Evolutionary conservation across 805 yeast genomes (phyloP), one percentile per base, ranked within the genome.

Genomic region (Hagleromyces aurorensis): DNA sequence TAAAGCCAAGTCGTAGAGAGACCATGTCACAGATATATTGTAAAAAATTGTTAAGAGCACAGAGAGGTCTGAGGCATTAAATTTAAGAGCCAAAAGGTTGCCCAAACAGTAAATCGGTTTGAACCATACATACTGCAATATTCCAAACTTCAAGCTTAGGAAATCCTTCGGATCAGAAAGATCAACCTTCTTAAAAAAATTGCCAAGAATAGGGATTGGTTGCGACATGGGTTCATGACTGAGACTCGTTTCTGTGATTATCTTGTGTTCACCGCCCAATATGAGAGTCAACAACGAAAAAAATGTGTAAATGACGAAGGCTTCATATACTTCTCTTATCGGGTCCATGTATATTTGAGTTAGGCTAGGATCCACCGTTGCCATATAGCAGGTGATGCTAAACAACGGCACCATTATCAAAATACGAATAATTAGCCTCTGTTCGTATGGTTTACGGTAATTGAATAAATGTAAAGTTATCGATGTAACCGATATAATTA

Each of bases 291-390:
- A 62, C 16, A 86, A 64, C 18, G 89, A 70, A 62, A 83, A 89
- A 53, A 91, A 91, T 2, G 96, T 85, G 56, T 91, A 91, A 19
- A 91, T 82, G 19, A 87, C 96, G 58, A 91, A 84, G 0, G 97
- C 96, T 56, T 91, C 98, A 56, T 91, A 91, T 1, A 89, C 72
- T 52, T 91, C 98, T 25, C 91, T 65, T 0, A 82, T 46, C 0
- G 95, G 94, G 43, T 81, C 91, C 3, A 85, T 21, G 27, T 43
- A 33, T 64, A 62, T 32, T 54, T 59, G 27, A 66, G 73, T 17
- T 61, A 37, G 4, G 43, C 42, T n/a, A 64, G 72, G 52, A 64
- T 59, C 11, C 62, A 59, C 13, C 78, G 64, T 36, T 43, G 75
- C 67, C 3, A 70, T 43, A 46, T 71, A 80, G 48, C 94, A 80